Conservation (phyloP, 2,329 filamentous ascomycete species). For the Fusarium beomiforme region DNA sequence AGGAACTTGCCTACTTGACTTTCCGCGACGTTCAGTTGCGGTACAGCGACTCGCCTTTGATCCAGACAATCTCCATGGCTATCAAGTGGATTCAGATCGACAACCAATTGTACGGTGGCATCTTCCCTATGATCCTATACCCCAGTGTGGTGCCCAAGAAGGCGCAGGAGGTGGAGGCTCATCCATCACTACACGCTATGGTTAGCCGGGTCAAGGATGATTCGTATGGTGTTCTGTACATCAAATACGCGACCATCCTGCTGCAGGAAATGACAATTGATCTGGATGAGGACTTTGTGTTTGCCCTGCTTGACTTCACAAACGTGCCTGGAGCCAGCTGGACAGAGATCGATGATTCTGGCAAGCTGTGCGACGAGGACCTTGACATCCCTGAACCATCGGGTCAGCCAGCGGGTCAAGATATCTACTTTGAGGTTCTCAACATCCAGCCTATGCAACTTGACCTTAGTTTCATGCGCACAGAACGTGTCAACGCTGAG, state of each 20-base stretch:
- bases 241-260: conserved; percentile 95
- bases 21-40: conserved; percentile 91
- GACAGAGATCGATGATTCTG: conserved; percentile 74
- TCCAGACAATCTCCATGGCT: conserved; percentile 88
- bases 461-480: conserved; percentile 95
- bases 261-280: conserved; percentile 98
- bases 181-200: conserved; percentile 92
- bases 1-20: conserved; percentile 92
- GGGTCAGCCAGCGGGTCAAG: conserved; percentile 83
- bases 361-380: conserved; percentile 86
- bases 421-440: conserved; percentile 97
- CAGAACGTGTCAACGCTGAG: conserved; percentile 94
- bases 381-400: conserved; percentile 93
- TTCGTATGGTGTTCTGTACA: conserved; percentile 95
- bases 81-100: conserved; percentile 99
- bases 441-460: conserved; percentile 99
- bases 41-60: conserved; percentile 91
- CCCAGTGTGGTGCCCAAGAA: conserved; percentile 98
- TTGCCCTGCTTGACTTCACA: conserved; percentile 92
- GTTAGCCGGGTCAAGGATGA: conserved; percentile 97
- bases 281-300: conserved; percentile 97
- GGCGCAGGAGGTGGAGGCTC: conserved; percentile 93
- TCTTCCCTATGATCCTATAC: conserved; percentile 97
- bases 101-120: conserved; percentile 97
- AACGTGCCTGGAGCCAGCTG: conserved; percentile 92